Percentiles rank a stretch among this genome's conserved stretches.
These are phyloP conservation scores for Amesomyces nigricolor DNA, from an alignment of 2,329 filamentous ascomycete genomes.

Conservation along the genomic window DNA sequence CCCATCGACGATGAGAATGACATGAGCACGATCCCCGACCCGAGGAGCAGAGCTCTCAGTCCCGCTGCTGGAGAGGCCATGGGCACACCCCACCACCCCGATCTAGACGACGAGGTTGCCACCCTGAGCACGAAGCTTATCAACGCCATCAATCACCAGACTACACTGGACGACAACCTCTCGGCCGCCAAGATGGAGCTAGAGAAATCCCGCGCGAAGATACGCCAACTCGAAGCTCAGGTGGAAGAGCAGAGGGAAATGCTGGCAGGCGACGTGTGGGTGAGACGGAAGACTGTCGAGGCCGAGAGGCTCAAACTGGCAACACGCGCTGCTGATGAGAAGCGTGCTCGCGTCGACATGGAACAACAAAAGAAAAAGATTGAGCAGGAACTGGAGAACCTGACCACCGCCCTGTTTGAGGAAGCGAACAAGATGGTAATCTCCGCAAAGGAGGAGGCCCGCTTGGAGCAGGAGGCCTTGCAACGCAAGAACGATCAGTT, in stretches of 20 bases:
- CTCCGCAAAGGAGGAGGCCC: constrained; percentile 80
- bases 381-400: constrained; percentile 82
- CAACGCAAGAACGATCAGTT: constrained; percentile 85
- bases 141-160: constrained; percentile 95
- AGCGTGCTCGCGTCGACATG: constrained; percentile 54
- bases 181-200: constrained; percentile 78
- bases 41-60: constrained; percentile 49
- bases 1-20: constrained; percentile 50
- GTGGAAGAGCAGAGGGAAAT: constrained; percentile 66
- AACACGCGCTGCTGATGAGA: constrained; percentile 59
- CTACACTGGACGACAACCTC: constrained; percentile 80
- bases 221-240: constrained; percentile 60
- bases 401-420: constrained; percentile 92
- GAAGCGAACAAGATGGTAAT: constrained; percentile 99
- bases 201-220: constrained; percentile 61
- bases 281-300: constrained; percentile 70
- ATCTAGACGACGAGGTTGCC: constrained; percentile 69
- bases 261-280: constrained; percentile 67
- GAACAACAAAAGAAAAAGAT: constrained; percentile 83
- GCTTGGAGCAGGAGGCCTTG: constrained; percentile 72
- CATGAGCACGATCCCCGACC: constrained; percentile 65
- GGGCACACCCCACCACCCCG: constrained; percentile 43
- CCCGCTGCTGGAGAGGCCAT: constrained; percentile 36
- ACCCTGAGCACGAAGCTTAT: constrained; percentile 92
- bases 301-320: constrained; percentile 59